Evolutionary conservation across 1,139 yeast genomes (phyloP), one percentile per base, ranked within the genome.

Genomic region (Pichia sp.): DNA sequence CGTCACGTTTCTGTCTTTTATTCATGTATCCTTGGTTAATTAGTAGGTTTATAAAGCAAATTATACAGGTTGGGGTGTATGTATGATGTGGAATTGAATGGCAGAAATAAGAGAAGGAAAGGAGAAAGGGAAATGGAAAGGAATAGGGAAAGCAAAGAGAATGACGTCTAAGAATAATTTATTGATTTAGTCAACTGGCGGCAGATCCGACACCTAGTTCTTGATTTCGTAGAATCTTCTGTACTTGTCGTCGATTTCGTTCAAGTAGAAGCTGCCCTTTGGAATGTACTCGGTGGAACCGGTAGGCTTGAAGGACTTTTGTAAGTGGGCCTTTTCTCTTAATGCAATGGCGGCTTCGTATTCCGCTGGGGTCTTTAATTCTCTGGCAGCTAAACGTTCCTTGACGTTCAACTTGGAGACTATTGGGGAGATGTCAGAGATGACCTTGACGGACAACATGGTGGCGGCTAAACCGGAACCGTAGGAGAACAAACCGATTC

Each of bases 391-490:
- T 57, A 93, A 79, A 69, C 82, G 82, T 63, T 76, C 65, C 65
- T 85, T 84, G 55, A 93, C 72, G 67, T 86, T 76, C 64, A 91
- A 79, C 53, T 72, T 76, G 60, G 79, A 70, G 59, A 80, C 79
- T 58, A 94, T 85, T 50, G 76, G 56, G 36, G 86, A 72, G 56
- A 93, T 75, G 68, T 93, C 99, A 52, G 95, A 96, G 59, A 76
- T 79, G 54, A 94, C 87, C 53, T 74, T 79, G 56, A 83, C 81
- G 32, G 96, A 85, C 72, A 81, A 86, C 70, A 94, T 75, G 40
- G 96, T 82, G 21, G 99, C 79, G 43, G 99, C 99, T 56, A 93
- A 79, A 62, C 99, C 99, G 27, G 99, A 93, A 57, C 99, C 99
- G 70, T 94, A 94, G 22, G 99, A 93, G 75, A 91, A 94, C 59